phyloP scores from a whole-genome alignment of 2,329 filamentous ascomycete species.

The Periconia digitata region DNA sequence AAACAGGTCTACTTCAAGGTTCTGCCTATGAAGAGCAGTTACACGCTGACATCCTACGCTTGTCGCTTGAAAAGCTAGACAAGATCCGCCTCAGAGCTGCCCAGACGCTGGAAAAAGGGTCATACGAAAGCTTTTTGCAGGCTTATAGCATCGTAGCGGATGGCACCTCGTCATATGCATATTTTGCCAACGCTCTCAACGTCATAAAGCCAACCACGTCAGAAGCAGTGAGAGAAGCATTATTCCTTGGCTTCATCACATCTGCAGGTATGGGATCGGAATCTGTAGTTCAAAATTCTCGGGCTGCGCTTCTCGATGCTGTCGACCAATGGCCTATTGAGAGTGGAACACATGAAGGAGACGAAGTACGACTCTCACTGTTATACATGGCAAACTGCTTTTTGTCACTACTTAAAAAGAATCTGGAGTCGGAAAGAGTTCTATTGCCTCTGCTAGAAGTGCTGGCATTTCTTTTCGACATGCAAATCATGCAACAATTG shows the following conservation, averaged over 20 bases:
- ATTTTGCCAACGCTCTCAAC: slow-evolving; percentile 59
- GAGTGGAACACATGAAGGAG: slow-evolving; percentile 10
- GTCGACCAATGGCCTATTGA: slow-evolving; percentile 25
- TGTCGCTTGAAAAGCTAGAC: slow-evolving; percentile 88
- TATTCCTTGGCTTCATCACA: slow-evolving; percentile 69
- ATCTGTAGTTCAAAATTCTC: slow-evolving; percentile 69
- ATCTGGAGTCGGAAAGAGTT: slow-evolving; percentile 63
- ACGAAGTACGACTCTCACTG: slow-evolving; percentile 20
- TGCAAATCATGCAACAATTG: slow-evolving; percentile 46
- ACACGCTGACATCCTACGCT: slow-evolving; percentile 57
- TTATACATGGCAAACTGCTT: slow-evolving; percentile 28
- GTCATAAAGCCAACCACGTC: slow-evolving; percentile 16
- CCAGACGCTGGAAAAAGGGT: slow-evolving; percentile 17
- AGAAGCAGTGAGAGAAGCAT: slow-evolving; percentile 31
- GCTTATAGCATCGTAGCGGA: slow-evolving; percentile 12
- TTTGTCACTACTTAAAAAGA: slow-evolving; percentile 30
- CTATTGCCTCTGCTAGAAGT: slow-evolving; percentile 76
- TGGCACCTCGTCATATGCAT: slow-evolving; percentile 60
- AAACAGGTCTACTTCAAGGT: slow-evolving; percentile 16
- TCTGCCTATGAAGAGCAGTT: slow-evolving; percentile 21
- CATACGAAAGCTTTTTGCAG: slow-evolving; percentile 25
- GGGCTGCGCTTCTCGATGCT: slow-evolving; percentile 61
- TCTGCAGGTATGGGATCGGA: slow-evolving; percentile 80
- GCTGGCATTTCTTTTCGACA: slow-evolving; percentile 66
- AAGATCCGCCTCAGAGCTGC: slow-evolving; percentile 63